phyloP scores from a whole-genome alignment of 2,329 filamentous ascomycete genomes.

The Stachybotrys echinatus region DNA sequence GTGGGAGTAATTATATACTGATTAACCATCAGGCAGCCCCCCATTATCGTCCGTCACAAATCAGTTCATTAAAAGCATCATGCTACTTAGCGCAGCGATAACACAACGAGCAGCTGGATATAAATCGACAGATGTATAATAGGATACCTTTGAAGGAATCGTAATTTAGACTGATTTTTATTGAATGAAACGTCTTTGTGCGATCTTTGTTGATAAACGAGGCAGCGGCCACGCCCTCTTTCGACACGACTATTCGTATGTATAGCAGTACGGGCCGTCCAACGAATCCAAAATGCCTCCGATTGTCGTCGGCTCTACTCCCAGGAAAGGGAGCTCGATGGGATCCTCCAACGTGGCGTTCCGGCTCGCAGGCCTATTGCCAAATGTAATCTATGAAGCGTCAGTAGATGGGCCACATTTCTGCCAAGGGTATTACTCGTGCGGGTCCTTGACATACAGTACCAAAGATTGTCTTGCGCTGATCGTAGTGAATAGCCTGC shows the following conservation, averaged over 20 bases:
- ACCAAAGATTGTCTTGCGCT: not conserved
- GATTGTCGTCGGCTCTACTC: not conserved
- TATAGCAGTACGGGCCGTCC: constrained; percentile 2
- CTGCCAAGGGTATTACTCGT: not conserved
- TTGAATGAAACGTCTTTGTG: too few relatives aligned
- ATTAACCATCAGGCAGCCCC: too few relatives aligned
- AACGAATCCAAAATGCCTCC: not conserved
- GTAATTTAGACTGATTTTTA: too few relatives aligned
- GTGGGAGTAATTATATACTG: too few relatives aligned
- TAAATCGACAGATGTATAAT: too few relatives aligned
- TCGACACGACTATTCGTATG: not conserved
- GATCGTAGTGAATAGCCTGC: not conserved
- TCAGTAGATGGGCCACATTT: not conserved
- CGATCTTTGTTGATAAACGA: too few relatives aligned
- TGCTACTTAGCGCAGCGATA: too few relatives aligned
- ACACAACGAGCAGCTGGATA: too few relatives aligned
- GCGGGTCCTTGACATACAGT: not conserved
- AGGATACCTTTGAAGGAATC: too few relatives aligned
- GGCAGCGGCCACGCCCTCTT: too few relatives aligned
- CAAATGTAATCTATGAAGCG: constrained; percentile 1
- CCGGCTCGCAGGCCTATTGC: not conserved
- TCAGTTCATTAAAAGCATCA: too few relatives aligned
- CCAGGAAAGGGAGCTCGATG: constrained; percentile 1
- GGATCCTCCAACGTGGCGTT: constrained; percentile 1
- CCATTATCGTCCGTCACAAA: too few relatives aligned